A percentile compares a stretch with the other conserved stretches of the same genome.
phyloP scores from a whole-genome alignment of 1,284 basidiomycete species.

The Chalciporus sp. region DNA sequence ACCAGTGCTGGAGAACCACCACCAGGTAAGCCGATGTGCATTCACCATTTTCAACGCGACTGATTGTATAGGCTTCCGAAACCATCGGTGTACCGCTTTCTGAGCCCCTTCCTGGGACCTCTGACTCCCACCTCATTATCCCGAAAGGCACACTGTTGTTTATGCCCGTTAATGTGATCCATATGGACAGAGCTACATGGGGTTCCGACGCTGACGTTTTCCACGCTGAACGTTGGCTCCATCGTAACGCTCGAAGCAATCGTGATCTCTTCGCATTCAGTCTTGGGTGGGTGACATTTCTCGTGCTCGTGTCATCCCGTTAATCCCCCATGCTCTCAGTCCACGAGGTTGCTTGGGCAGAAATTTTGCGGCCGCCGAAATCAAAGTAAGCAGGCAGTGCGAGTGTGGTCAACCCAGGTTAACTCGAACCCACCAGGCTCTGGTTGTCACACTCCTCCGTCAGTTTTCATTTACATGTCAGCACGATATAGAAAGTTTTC shows the following conservation, averaged over 20 bases:
- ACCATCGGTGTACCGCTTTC: conserved; percentile 52
- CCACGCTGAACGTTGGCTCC: conserved; percentile 59
- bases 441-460: conserved; percentile 49
- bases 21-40: conserved; percentile 43
- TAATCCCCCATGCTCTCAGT: conserved; percentile 33
- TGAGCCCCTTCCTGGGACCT: conserved; percentile 47
- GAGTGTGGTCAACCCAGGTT: conserved; percentile 2
- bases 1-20: conserved; percentile 60
- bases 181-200: conserved; percentile 55
- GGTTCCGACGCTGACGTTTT: conserved; percentile 58
- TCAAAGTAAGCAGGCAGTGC: conserved; percentile 45
- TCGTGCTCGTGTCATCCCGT: neutral
- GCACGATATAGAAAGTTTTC: conserved; percentile 56
- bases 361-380: conserved; percentile 55
- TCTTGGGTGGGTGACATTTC: conserved; percentile 44
- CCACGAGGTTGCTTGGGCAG: conserved; percentile 59
- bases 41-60: neutral
- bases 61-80: conserved; percentile 44
- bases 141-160: conserved; percentile 57
- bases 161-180: conserved; percentile 60
- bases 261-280: conserved; percentile 58
- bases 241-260: conserved; percentile 36
- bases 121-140: conserved; percentile 43
- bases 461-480: conserved; percentile 53
- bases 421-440: conserved; percentile 34